Conservation (phyloP, 805 yeast species). For the Priceomyces haplophilus region DNA sequence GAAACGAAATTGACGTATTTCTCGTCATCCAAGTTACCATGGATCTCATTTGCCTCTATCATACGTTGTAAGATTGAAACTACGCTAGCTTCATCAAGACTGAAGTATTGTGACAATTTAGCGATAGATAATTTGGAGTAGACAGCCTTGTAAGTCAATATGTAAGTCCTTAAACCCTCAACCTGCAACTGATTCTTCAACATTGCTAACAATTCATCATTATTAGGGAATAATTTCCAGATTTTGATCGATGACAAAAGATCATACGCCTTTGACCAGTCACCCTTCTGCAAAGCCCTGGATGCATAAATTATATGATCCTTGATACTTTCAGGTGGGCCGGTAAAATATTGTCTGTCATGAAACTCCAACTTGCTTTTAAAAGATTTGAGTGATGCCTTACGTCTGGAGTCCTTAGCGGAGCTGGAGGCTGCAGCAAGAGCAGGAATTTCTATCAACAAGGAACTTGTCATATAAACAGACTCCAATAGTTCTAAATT, state of each 20-base stretch:
- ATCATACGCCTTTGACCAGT: conserved; percentile 77
- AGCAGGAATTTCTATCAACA: conserved; percentile 88
- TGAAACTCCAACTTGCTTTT: conserved; percentile 88
- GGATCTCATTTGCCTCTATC: conserved; percentile 74
- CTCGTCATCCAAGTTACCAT: conserved; percentile 71
- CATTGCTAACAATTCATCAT: conserved; percentile 65
- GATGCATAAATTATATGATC: conserved; percentile 94
- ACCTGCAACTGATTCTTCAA: conserved; percentile 75
- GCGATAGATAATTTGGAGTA: conserved; percentile 71
- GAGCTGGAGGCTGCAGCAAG: conserved; percentile 63
- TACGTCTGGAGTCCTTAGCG: conserved; percentile 59
- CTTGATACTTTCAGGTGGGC: conserved; percentile 95
- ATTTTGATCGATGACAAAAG: conserved; percentile 74
- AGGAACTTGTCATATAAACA: conserved; percentile 84
- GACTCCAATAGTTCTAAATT: conserved; percentile 92
- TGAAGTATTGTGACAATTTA: conserved; percentile 65
- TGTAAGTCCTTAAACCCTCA: conserved; percentile 90
- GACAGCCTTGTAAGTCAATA: conserved; percentile 76
- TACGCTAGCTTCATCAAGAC: conserved; percentile 54
- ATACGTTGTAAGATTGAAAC: conserved; percentile 65
- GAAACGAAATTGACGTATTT: conserved; percentile 59
- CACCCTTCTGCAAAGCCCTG: conserved; percentile 79
- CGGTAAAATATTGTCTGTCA: conserved; percentile 91
- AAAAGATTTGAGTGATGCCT: conserved; percentile 71
- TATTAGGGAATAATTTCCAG: conserved; percentile 78